Conservation (phyloP, 257 asterid species). For the Solanum virginianum region DNA sequence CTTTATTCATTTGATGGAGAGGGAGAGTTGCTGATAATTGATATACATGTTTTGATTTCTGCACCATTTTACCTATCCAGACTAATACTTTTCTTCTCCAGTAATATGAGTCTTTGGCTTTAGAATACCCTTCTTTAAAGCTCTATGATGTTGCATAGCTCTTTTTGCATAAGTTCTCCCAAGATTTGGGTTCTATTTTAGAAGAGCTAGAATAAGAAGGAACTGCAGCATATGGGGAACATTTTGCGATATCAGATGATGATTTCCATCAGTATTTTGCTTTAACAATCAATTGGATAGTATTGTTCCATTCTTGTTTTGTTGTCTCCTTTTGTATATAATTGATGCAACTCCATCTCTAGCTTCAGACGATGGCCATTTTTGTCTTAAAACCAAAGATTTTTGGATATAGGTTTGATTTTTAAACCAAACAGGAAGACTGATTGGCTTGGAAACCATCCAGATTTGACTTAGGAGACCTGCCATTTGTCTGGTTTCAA, state of each 20-base stretch:
- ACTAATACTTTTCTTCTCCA: background rate
- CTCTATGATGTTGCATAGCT: background rate
- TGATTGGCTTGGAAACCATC: background rate
- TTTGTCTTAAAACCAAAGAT: background rate
- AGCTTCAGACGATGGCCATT: background rate
- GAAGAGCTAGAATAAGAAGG: background rate
- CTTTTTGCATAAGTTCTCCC: background rate
- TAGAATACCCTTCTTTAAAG: background rate
- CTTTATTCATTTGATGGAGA: background rate
- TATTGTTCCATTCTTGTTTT: background rate
- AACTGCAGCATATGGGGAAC: background rate
- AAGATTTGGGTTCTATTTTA: background rate
- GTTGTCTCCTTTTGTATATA: background rate
- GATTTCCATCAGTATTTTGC: background rate
- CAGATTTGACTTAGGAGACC: background rate
- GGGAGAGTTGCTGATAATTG: background rate
- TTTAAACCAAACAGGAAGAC: background rate
- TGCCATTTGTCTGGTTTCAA: background rate
- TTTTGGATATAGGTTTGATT: background rate
- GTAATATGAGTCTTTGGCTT: background rate
- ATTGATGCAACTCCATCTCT: background rate
- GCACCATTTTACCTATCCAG: background rate
- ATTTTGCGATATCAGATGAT: background rate
- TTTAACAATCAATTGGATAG: background rate
- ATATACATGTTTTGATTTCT: background rate